phyloP scores from a whole-genome alignment of 2,329 filamentous ascomycete species.

The Alternaria consortialis region DNA sequence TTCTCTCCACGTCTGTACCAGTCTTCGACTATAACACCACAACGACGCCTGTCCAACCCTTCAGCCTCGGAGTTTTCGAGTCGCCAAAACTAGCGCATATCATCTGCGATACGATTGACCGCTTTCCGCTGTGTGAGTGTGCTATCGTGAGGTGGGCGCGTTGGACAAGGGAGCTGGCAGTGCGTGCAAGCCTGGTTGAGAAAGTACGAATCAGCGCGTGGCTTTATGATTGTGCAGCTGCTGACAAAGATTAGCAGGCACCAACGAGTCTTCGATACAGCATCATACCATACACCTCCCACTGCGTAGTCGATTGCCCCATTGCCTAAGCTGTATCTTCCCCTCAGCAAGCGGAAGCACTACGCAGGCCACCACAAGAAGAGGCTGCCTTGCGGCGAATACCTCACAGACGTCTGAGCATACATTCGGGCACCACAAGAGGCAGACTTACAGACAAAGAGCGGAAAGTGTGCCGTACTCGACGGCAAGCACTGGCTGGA shows the following conservation, averaged over 20 bases:
- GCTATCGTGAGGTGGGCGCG: conserved; percentile 11
- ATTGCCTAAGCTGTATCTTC: background rate
- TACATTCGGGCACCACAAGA: conserved; percentile 1
- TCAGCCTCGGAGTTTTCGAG: background rate
- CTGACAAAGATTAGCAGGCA: conserved; percentile 10
- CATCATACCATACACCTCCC: background rate
- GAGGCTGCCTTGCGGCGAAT: background rate
- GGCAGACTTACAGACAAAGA: background rate
- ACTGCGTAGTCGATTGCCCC: background rate
- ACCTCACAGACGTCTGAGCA: background rate
- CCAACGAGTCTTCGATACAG: background rate
- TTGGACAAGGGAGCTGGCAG: conserved; percentile 8
- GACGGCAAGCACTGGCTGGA: background rate
- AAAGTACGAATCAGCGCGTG: conserved; percentile 12
- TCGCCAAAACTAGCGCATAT: conserved; percentile 18
- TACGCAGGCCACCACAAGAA: background rate
- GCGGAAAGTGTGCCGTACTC: background rate
- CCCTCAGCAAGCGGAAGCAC: conserved; percentile 1
- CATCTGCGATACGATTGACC: background rate
- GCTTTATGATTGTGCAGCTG: background rate
- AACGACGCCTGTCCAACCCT: background rate
- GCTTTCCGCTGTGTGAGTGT: background rate
- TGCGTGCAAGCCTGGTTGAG: conserved; percentile 6
- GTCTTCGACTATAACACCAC: conserved; percentile 11
- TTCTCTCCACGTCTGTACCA: conserved; percentile 17